Evolutionary conservation across 306 rosid genomes (phyloP).

Genomic region (Prunus mira): DNA sequence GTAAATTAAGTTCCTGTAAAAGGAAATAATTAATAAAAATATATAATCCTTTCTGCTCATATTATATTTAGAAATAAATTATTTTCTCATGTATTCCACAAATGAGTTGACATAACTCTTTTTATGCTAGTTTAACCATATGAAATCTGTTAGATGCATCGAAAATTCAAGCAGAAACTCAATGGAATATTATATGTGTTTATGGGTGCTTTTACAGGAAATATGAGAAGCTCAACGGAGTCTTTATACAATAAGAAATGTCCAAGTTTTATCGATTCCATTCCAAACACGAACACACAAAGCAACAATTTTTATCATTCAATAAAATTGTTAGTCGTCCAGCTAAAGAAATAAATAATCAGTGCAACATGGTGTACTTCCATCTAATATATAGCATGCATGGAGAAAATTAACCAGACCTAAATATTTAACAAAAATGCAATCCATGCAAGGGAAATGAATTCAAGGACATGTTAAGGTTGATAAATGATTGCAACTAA

Average conservation of each 20-base stretch:
- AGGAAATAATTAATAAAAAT: slow-evolving; percentile 6
- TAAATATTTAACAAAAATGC: not conserved
- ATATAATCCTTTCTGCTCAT: not conserved
- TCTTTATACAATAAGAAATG: not conserved
- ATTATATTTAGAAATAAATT: not conserved
- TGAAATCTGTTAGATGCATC: not conserved
- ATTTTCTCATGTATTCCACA: not conserved
- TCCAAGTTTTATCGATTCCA: not conserved
- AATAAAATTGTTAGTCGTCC: not conserved
- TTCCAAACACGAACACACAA: not conserved
- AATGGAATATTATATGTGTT: not conserved
- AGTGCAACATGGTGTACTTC: not conserved
- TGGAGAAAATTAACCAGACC: not conserved
- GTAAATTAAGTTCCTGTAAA: slow-evolving; percentile 74
- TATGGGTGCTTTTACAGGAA: too few relatives aligned
- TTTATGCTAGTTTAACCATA: not conserved
- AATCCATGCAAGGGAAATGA: not conserved
- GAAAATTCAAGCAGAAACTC: not conserved
- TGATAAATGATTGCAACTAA: not conserved
- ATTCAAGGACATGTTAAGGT: not conserved
- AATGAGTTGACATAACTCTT: not conserved
- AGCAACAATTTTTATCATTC: not conserved
- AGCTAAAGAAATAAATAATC: not conserved
- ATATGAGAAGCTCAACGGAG: not conserved
- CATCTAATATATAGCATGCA: not conserved